Base-by-base conservation (phyloP, 129 eudicot genomes). In the Ambrosia trifida region DNA sequence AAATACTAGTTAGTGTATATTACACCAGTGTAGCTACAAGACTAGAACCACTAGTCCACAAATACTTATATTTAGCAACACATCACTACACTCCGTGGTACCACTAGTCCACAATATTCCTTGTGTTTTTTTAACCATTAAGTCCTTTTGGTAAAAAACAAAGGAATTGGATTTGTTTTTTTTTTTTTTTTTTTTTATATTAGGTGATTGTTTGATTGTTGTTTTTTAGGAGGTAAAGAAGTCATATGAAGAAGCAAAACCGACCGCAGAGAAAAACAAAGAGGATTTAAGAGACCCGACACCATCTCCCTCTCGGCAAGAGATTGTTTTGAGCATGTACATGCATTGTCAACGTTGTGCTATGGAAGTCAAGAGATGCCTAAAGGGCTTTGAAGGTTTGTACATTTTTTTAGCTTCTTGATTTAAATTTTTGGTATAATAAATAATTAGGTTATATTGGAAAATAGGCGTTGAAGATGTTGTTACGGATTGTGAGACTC, bases 291-390 rank as follows among this genome's bases (percentile, higher is more conserved):
- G 50, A 64, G 78, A 74, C 20, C 6, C 64, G 53, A 52, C 40
- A 2, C 40, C 40, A 35, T 35, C 7, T 35, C 40, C 7, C 40
- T 4, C 40, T 0, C 40, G 90, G 38, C 86, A 70, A 66, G 94
- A 89, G 76, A 79, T 84, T 35, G 83, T 89, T 44, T 30, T 89
- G 71, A 78, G 73, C 40, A 86, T 84, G 6, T 86, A 31, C 82
- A 84, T 89, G 94, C 88, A 89, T 84, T 89, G 96, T 66, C 88
- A 89, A 63, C 87, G 83, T 1, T 89, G 96, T 58, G 96, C 96
- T 69, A 74, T 80, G 14, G 83, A 82, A 80, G 90, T 87, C 71
- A 74, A 79, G 47, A 64, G 78, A 28, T 84, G 88, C 36, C 90
- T 89, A 49, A 84, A 77, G 65, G 94, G 88, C 32, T 89, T 86